phyloP scores from a whole-genome alignment of 495 filamentous ascomycete species.

The Penicillium bovifimosum region DNA sequence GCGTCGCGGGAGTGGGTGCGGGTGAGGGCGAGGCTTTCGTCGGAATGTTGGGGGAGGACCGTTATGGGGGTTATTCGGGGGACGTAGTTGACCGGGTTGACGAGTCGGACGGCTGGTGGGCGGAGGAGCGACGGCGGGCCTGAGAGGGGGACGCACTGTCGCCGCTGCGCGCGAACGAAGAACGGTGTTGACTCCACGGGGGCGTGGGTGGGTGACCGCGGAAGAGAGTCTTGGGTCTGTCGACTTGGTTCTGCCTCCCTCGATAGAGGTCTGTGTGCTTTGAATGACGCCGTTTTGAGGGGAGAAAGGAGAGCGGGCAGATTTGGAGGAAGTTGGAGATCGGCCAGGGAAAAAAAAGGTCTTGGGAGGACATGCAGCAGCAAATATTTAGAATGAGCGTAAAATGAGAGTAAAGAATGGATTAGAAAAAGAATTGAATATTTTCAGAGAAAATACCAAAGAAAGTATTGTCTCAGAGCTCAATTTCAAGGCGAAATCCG shows the following conservation, averaged over 20 bases:
- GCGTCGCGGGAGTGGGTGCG: slow-evolving; percentile 42
- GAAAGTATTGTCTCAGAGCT: not conserved
- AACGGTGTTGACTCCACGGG: slow-evolving; percentile 25
- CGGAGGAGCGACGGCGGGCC: slow-evolving; percentile 29
- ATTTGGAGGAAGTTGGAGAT: slow-evolving; percentile 12
- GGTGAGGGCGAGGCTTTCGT: slow-evolving; percentile 39
- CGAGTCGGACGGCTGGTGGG: slow-evolving; percentile 39
- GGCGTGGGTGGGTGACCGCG: slow-evolving; percentile 8
- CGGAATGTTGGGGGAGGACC: slow-evolving; percentile 25
- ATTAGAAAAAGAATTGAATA: not conserved
- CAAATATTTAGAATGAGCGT: slow-evolving; percentile 2
- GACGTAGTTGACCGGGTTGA: slow-evolving; percentile 47
- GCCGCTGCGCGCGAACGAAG: slow-evolving; percentile 25
- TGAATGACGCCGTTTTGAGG: slow-evolving; percentile 36
- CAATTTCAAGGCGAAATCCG: slow-evolving; percentile 1
- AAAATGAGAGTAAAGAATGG: not conserved
- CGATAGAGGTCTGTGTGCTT: slow-evolving; percentile 23
- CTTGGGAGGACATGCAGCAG: slow-evolving; percentile 2
- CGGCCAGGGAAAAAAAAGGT: slow-evolving; percentile 12
- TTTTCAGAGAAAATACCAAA: not conserved
- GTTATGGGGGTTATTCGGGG: slow-evolving; percentile 41
- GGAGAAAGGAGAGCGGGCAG: slow-evolving; percentile 8
- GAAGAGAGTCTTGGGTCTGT: slow-evolving; percentile 16
- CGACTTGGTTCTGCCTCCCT: slow-evolving; percentile 28
- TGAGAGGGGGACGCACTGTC: slow-evolving; percentile 22